Conservation (phyloP, 148 eudicot genomes). For the Camellia lanceoleosa region DNA sequence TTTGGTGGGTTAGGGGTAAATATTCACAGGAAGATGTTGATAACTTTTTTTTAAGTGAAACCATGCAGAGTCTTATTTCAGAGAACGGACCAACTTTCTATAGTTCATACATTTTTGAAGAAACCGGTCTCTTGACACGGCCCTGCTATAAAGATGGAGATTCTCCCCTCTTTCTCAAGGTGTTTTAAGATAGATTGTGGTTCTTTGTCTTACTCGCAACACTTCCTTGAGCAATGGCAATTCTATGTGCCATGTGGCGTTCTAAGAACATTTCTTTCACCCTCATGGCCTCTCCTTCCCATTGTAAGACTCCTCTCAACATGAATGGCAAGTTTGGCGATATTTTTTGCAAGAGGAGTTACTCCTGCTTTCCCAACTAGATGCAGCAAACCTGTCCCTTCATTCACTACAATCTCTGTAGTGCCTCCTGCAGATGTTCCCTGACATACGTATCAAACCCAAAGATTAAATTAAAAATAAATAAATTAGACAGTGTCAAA, state of each 20-base stretch:
- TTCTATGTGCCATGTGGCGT: constrained; percentile 80
- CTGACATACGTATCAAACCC: too few relatives aligned
- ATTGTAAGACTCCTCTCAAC: too few relatives aligned
- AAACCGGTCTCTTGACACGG: neutral
- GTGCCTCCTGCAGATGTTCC: too few relatives aligned
- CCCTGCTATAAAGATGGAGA: neutral
- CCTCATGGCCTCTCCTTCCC: too few relatives aligned
- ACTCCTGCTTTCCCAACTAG: too few relatives aligned
- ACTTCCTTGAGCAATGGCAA: constrained; percentile 77
- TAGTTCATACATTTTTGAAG: neutral
- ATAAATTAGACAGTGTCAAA: too few relatives aligned
- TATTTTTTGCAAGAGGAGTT: too few relatives aligned
- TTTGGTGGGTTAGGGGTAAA: neutral
- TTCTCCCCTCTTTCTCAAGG: too few relatives aligned
- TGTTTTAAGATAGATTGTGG: constrained; percentile 4
- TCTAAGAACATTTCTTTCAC: constrained; percentile 84
- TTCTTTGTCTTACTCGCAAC: constrained; percentile 53
- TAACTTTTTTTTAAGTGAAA: neutral
- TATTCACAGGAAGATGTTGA: neutral
- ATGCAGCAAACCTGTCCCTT: too few relatives aligned
- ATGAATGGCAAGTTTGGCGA: too few relatives aligned
- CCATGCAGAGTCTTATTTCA: neutral
- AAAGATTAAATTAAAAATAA: too few relatives aligned
- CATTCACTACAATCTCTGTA: too few relatives aligned
- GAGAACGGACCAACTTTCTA: neutral